Base-by-base conservation (phyloP, 2,329 filamentous ascomycete genomes). In the Alternaria infectoria region DNA sequence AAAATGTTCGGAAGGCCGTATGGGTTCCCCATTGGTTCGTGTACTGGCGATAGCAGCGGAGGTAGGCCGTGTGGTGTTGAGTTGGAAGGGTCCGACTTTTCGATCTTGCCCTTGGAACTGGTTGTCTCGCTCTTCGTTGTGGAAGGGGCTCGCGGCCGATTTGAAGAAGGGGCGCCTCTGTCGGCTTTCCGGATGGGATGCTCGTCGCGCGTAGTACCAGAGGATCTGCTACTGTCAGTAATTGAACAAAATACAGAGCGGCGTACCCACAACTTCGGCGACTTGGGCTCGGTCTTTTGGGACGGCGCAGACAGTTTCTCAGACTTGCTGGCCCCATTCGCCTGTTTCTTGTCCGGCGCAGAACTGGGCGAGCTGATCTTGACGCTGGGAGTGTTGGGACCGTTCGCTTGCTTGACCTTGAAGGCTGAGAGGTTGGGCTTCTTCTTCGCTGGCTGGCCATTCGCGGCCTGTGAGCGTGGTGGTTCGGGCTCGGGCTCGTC, bases 401-500 rank as follows among this genome's bases (percentile, higher is more conserved):
- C 78, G 61, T 74, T 79, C 4, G 73, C 83, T 73, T 83, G 76
- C 69, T 87, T 87, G 64, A 83, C 86, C 77, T 87, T 89, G 77
- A 89, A 90, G 43, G 86, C 87, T 45, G 83, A 86, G 57, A 90
- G 76, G 58, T 82, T 88, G 64, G 90, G 89, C 76, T 88, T 89
- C 81, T 88, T 89, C 79, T 87, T 89, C 23, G 82, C 81, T 47
- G 69, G 79, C 26, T 74, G 74, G 23, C 55, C 83, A 59, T 73
- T 76, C n/a, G 69, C 69, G 12, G 69, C 59, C 49, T 75, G 72
- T 10, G 74, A 67, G 66, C 76, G 72, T 56, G 81, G 78, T 25
- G 74, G 77, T 64, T 81, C 77, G 68, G 82, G 82, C 58, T 75
- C 66, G 79, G 81, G 78, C 51, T 85, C 84, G 79, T 86, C 86